A percentile compares a stretch with the other conserved stretches of the same genome.
Conservation (phyloP, 2,329 filamentous ascomycete genomes). For the Mariannaea sp. region DNA sequence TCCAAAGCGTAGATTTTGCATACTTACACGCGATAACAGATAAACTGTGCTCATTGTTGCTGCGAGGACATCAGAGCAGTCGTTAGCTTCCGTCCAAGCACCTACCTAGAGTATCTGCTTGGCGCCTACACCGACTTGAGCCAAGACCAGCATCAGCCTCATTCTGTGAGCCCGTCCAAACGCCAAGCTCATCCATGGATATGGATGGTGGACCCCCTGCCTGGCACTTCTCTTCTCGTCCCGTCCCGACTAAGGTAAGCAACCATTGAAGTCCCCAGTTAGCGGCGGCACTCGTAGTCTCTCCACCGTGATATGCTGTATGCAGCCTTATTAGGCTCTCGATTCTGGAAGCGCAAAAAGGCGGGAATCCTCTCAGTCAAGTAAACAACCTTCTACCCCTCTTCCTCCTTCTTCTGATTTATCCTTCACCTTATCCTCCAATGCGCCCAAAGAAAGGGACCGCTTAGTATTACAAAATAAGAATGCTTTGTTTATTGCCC, state of each 20-base stretch:
- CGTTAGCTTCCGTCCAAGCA: background rate
- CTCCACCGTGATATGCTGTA: slow-evolving; percentile 30
- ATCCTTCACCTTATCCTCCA: too few relatives aligned
- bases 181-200: slow-evolving; percentile 17
- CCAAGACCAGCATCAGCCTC: slow-evolving; percentile 30
- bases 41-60: too few relatives aligned
- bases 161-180: slow-evolving; percentile 26
- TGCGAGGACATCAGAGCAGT: background rate
- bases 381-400: too few relatives aligned
- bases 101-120: slow-evolving; percentile 3
- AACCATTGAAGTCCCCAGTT: background rate
- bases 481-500: too few relatives aligned
- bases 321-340: slow-evolving; percentile 28
- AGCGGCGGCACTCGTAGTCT: background rate
- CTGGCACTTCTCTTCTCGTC: slow-evolving; percentile 16
- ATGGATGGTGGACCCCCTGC: slow-evolving; percentile 21
- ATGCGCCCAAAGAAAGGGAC: too few relatives aligned
- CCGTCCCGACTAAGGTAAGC: slow-evolving; percentile 8
- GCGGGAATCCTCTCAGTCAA: too few relatives aligned
- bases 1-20: too few relatives aligned
- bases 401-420: too few relatives aligned
- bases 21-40: too few relatives aligned
- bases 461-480: too few relatives aligned
- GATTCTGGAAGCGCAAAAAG: too few relatives aligned
- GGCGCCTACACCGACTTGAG: slow-evolving; percentile 17